These are phyloP conservation scores for Ceratocystis colombiana DNA, from an alignment of 2,329 filamentous ascomycete genomes.

Conservation along the genomic window DNA sequence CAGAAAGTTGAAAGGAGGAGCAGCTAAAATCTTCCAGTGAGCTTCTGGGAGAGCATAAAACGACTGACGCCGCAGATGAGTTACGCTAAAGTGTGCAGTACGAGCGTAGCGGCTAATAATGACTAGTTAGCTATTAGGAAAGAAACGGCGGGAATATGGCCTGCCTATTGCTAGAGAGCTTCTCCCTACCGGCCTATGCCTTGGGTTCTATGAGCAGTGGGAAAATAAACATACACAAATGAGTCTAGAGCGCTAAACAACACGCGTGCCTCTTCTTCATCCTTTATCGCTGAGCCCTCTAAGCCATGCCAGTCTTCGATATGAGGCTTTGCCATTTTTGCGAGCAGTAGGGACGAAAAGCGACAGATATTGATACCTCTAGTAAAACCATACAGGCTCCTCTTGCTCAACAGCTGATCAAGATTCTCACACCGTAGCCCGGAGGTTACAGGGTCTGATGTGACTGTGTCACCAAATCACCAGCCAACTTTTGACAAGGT, in stretches of 20 bases:
- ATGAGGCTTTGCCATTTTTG: neutral
- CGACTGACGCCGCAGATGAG: slow-evolving; percentile 77
- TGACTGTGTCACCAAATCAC: slow-evolving; percentile 3
- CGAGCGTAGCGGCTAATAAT: slow-evolving; percentile 65
- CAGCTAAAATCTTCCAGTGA: slow-evolving; percentile 75
- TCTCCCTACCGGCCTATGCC: neutral
- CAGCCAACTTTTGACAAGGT: neutral
- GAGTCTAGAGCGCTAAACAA: slow-evolving; percentile 78
- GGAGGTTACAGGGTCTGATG: slow-evolving; percentile 6
- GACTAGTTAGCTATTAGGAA: neutral
- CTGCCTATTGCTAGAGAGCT: neutral
- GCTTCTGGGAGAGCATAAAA: slow-evolving; percentile 81
- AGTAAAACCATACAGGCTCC: neutral
- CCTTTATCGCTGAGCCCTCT: slow-evolving; percentile 32
- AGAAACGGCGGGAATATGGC: neutral
- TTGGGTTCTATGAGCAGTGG: neutral
- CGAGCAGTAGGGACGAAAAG: neutral
- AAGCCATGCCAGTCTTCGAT: slow-evolving; percentile 22
- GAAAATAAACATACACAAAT: slow-evolving; percentile 55
- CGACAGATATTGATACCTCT: neutral
- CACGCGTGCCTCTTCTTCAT: slow-evolving; percentile 71
- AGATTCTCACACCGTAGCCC: slow-evolving; percentile 5
- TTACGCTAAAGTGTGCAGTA: slow-evolving; percentile 78
- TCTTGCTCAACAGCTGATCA: neutral
- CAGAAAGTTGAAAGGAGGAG: slow-evolving; percentile 71